A percentile compares a stretch with the other conserved stretches of the same genome.
Conservation (phyloP, 441 rosid genomes). For the Populus hybrid region DNA sequence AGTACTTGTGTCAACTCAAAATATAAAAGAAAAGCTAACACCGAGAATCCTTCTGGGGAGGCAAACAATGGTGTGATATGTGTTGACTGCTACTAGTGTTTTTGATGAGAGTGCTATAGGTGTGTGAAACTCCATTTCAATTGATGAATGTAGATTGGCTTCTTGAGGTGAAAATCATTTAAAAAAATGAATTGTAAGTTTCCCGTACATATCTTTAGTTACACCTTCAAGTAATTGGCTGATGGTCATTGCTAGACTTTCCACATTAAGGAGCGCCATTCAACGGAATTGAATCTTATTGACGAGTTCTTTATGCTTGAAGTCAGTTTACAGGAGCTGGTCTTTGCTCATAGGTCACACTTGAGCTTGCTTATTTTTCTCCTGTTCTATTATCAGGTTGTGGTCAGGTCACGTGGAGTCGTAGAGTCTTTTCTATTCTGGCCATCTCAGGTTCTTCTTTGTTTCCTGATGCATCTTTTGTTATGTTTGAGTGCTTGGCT, state of each 20-base stretch:
- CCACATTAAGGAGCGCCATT: not conserved
- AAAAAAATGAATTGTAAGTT: constrained; percentile 10
- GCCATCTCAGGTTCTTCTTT: not conserved
- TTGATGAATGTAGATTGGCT: constrained; percentile 31
- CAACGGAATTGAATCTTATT: not conserved
- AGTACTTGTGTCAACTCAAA: constrained; percentile 9
- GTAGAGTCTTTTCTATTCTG: not conserved
- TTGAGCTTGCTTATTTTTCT: not conserved
- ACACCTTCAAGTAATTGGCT: not conserved
- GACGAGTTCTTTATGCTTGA: not conserved
- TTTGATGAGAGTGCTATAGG: constrained; percentile 7
- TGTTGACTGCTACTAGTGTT: not conserved
- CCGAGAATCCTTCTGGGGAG: not conserved
- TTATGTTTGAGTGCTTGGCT: not conserved
- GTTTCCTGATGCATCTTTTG: not conserved
- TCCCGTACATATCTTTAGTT: not conserved
- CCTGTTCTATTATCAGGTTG: not conserved
- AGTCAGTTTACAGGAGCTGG: not conserved
- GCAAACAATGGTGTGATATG: not conserved
- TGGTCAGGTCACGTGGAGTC: not conserved
- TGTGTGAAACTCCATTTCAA: constrained; percentile 19
- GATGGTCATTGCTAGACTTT: not conserved
- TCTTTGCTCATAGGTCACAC: not conserved
- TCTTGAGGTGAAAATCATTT: constrained; percentile 23
- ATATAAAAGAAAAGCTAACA: constrained; percentile 19